Conservation (phyloP, 208 protist species). For the Balamuthia mandrillaris region DNA sequence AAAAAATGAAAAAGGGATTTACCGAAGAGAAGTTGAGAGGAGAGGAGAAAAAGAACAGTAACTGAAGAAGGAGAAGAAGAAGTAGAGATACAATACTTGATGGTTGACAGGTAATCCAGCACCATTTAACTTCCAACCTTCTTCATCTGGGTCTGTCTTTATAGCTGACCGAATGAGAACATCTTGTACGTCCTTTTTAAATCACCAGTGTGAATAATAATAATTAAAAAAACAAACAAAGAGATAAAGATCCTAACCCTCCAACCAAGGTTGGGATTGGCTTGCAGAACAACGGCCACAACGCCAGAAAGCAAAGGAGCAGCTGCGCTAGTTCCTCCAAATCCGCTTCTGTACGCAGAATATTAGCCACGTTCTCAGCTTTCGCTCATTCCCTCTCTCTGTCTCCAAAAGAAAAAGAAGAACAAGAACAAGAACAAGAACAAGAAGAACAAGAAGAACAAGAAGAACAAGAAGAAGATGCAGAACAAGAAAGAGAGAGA, state of each 20-base stretch:
- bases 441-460: no score
- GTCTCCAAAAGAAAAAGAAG: no score
- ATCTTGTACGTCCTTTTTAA: background rate
- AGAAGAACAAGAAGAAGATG: no score
- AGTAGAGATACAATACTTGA: background rate
- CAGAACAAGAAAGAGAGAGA: background rate
- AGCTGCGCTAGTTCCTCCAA: background rate
- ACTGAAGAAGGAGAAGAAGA: no score
- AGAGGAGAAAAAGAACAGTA: no score
- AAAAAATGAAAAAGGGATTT: no score
- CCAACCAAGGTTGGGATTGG: background rate
- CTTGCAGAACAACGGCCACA: background rate
- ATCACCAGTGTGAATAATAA: background rate
- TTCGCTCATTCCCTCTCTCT: no score
- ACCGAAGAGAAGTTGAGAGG: no score
- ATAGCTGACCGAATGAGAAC: background rate
- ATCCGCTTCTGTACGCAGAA: background rate
- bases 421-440: no score
- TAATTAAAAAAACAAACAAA: background rate
- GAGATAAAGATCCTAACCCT: background rate
- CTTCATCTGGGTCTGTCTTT: background rate
- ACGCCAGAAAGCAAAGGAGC: constrained; percentile 9
- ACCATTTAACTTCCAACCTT: background rate
- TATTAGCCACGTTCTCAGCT: no score
- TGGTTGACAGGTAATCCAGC: constrained; percentile 12